These are phyloP conservation scores for Schizopora paradoxa DNA, from an alignment of 1,284 basidiomycete species.

Conservation along the genomic window DNA sequence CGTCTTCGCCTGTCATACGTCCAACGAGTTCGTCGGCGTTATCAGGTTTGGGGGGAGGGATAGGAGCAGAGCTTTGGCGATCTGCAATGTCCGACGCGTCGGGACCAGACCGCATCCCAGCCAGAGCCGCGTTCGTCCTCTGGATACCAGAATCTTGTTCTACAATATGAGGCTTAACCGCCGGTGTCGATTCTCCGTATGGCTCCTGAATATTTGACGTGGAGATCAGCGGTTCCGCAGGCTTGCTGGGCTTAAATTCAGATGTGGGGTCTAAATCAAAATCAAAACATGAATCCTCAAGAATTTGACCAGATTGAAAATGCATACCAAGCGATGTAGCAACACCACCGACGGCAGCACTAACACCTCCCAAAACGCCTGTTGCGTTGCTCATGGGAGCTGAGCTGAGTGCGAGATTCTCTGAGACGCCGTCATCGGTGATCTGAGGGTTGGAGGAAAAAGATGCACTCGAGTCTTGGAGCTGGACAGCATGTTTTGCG, in stretches of 20 bases:
- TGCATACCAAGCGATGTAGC: no score
- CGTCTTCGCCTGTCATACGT: neutral
- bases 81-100: neutral
- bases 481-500: neutral
- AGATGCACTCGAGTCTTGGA: neutral
- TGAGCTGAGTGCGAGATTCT: neutral
- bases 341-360: no score
- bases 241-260: neutral
- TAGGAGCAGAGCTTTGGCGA: neutral
- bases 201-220: neutral
- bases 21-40: no score
- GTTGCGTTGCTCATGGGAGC: no score
- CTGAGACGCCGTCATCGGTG: neutral
- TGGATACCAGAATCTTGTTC: neutral
- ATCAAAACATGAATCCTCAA: no score
- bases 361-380: no score
- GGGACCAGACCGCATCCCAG: neutral
- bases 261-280: no score
- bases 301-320: no score
- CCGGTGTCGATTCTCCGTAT: neutral
- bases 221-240: neutral
- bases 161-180: neutral
- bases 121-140: neutral
- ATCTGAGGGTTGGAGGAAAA: neutral
- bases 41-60: conserved; percentile 4